Evolutionary conservation across 129 eudicot species (phyloP), one percentile per base, ranked within the genome.

Genomic region (Flaveria brownii): DNA sequence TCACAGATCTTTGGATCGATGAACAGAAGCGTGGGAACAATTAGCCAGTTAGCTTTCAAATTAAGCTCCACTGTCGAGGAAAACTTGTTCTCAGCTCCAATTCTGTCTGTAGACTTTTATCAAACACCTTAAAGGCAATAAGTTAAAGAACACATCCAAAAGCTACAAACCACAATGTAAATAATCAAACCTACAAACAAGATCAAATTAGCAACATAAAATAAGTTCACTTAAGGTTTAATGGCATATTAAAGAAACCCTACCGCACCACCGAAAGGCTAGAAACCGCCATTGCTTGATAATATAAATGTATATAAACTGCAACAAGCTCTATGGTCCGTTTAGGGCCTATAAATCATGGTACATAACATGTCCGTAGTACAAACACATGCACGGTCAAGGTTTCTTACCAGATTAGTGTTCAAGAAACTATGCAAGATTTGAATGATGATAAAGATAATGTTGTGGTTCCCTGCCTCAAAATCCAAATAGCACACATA

Each of bases 1-100:
- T 96, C 97, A 57, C 97, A 96, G 71, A 92, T 92, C 85, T 92
- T 92, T 2, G 96, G 97, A 22, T 96, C 97, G 73, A 92, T 93
- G 81, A 92, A 87, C n/a, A 92, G 88, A 76, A 77, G 96, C 77
- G 86, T 89, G 18, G 97, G 96, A 87, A 89, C 96, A 82, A 92
- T 81, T 89, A 89, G 71, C 97, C 96, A 92, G 69, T 92, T 89
- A 8, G 91, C 86, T 78, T 92, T 96, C 88, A 92, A 86, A 82
- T 20, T 77, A 78, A 92, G 84, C 83, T 86, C 90, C 2, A 71
- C 75, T 26, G 55, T 74, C 3, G 88, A 67, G 71, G 78, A 92
- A 77, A 86, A 87, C 75, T 80, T 91, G 75, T 89, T 83, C 3
- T 77, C 88, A 86, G 95, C 88, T 87, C 88, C 96, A 96, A 92